Evolutionary conservation across 306 rosid genomes (phyloP), one percentile per base, ranked within the genome.

Genomic region (Prunus davidiana): DNA sequence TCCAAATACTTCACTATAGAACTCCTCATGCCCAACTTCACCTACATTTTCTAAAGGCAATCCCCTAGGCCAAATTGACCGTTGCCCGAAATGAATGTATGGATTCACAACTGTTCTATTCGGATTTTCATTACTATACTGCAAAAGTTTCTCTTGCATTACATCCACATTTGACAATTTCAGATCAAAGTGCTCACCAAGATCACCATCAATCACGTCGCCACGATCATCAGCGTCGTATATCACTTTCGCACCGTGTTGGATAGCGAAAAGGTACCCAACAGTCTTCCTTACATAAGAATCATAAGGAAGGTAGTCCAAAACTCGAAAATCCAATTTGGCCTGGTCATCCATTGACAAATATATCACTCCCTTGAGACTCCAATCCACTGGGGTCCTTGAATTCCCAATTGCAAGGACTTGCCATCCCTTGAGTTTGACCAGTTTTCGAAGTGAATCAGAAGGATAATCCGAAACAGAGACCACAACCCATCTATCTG

Each of bases 61-160:
- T 12, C 84, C 84, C 56, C 79, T 74, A 43, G 80, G 84, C 84
- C 84, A 80, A 75, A 80, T 72, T 20, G 80, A 80, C 47, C 76
- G 65, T 43, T 80, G 84, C 80, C 80, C 84, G 49, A 79, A 73
- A 75, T 80, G 76, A 51, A 80, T 66, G 34, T 75, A 80, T 1
- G 79, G 80, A 51, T 74, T 80, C 71, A 80, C 76, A 69, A 80
- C 80, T 25, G 72, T 69, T 27, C 84, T 68, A 49, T 80, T 80
- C 13, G 52, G 20, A 19, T 80, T 69, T 32, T 51, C 41, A 41
- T 56, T 32, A 62, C n/a, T 27, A 47, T 80, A 80, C 80, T 80
- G 80, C 76, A 75, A 69, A 61, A 74, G 38, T 25, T 51, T 69
- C 80, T 79, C 79, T 63, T 79, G 79, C 83, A 73, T 73, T 28